A percentile compares a stretch with the other conserved stretches of the same genome.
phyloP scores from a whole-genome alignment of 1,284 basidiomycete genomes.

The Flammula alnicola region DNA sequence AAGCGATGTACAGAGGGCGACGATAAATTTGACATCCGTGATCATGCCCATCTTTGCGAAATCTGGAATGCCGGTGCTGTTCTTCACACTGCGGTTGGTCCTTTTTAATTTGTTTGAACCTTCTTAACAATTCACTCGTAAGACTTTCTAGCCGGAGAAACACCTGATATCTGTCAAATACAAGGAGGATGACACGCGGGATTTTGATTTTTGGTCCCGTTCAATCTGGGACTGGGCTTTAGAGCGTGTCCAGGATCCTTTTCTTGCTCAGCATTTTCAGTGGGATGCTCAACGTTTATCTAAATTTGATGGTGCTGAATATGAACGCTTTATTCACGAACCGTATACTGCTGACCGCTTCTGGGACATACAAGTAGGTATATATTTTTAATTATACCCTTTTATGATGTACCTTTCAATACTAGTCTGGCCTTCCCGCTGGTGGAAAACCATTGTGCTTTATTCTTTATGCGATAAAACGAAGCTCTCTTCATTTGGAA shows the following conservation, averaged over 20 bases:
- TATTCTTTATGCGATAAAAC: conserved; percentile 52
- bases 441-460: conserved; percentile 23
- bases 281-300: too few relatives aligned
- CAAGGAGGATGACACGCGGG: too few relatives aligned
- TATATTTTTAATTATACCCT: background rate
- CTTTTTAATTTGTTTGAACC: conserved; percentile 1
- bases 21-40: conserved; percentile 7
- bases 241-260: too few relatives aligned
- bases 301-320: conserved; percentile 26
- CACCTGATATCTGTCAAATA: too few relatives aligned
- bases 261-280: too few relatives aligned
- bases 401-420: conserved; percentile 11
- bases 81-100: background rate
- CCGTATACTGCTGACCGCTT: conserved; percentile 35
- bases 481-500: conserved; percentile 47
- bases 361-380: conserved; percentile 40
- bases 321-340: conserved; percentile 36
- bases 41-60: conserved; percentile 2
- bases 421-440: conserved; percentile 12
- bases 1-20: background rate
- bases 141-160: too few relatives aligned
- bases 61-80: conserved; percentile 7
- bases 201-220: too few relatives aligned
- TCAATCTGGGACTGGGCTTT: too few relatives aligned
- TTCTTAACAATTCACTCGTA: too few relatives aligned